Conservation (phyloP, 2,329 filamentous ascomycete genomes). For the Aspergillus arachidicola region DNA sequence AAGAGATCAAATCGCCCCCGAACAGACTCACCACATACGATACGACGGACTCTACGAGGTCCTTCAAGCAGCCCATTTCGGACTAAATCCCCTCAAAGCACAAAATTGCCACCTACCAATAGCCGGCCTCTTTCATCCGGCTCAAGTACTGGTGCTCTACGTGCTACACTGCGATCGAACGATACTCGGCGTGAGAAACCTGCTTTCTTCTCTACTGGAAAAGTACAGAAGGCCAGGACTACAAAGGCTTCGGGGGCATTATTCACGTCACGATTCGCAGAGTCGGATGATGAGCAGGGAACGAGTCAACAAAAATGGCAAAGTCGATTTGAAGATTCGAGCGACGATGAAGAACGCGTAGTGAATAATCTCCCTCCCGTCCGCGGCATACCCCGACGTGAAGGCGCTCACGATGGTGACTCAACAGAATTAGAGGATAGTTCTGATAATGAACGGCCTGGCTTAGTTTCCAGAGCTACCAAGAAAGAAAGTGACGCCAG, state of each 20-base stretch:
- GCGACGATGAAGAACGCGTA: constrained; percentile 64
- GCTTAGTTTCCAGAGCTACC: constrained; percentile 21
- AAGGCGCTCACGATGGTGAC: constrained; percentile 62
- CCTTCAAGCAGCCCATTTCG: constrained; percentile 39
- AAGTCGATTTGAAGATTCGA: constrained; percentile 72
- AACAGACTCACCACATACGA: constrained; percentile 56
- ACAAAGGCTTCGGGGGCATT: constrained; percentile 28
- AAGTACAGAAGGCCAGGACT: constrained; percentile 33
- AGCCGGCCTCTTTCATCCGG: constrained; percentile 49
- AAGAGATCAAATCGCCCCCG: constrained; percentile 60
- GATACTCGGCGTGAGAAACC: constrained; percentile 44
- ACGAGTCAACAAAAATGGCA: constrained; percentile 42
- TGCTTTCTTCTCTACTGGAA: constrained; percentile 45
- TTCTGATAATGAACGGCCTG: constrained; percentile 52
- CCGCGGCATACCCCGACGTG: constrained; percentile 61
- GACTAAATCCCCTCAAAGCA: constrained; percentile 43
- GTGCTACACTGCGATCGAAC: constrained; percentile 54
- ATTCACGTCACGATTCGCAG: constrained; percentile 58
- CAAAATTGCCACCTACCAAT: constrained; percentile 64
- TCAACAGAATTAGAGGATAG: constrained; percentile 65
- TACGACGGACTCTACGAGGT: constrained; percentile 74
- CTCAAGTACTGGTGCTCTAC: constrained; percentile 46
- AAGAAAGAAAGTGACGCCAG: constrained; percentile 1
- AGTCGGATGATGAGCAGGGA: constrained; percentile 65
- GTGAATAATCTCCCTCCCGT: constrained; percentile 53